Conservation (phyloP, 2,329 filamentous ascomycete genomes). For the Epichloe typhina region DNA sequence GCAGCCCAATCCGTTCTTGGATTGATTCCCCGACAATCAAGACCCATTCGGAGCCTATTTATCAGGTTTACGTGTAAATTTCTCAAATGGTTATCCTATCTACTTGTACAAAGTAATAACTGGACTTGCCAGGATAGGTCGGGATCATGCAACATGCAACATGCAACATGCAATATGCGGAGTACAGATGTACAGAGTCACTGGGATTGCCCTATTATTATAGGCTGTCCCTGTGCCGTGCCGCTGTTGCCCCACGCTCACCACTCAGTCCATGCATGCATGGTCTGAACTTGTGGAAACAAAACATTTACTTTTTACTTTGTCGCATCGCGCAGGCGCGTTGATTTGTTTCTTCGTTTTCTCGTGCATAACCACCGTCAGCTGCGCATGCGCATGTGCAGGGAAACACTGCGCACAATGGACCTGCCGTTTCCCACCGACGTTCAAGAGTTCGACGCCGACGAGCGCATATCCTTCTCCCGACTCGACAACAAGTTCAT, state of each 20-base stretch:
- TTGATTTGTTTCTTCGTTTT: background rate
- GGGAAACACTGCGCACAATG: constrained; percentile 12
- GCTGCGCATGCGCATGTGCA: background rate
- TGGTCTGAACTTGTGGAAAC: background rate
- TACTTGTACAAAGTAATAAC: too few relatives aligned
- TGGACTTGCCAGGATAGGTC: too few relatives aligned
- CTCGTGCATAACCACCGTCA: background rate
- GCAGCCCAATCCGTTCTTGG: too few relatives aligned
- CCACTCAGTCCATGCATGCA: background rate
- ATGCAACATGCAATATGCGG: too few relatives aligned
- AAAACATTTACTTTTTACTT: background rate
- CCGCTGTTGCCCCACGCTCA: background rate
- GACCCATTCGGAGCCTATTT: background rate
- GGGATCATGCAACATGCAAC: too few relatives aligned
- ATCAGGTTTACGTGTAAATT: background rate
- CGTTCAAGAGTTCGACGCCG: constrained; percentile 56
- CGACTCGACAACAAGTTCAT: constrained; percentile 70
- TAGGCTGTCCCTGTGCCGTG: too few relatives aligned
- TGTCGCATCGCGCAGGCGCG: background rate
- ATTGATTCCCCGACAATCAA: too few relatives aligned
- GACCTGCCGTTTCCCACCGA: constrained; percentile 40
- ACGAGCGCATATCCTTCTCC: constrained; percentile 80
- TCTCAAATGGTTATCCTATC: background rate
- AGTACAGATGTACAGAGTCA: too few relatives aligned
- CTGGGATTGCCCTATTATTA: too few relatives aligned